Base-by-base conservation (phyloP, 2,329 filamentous ascomycete species). In the Sphaerostilbella broomeana region DNA sequence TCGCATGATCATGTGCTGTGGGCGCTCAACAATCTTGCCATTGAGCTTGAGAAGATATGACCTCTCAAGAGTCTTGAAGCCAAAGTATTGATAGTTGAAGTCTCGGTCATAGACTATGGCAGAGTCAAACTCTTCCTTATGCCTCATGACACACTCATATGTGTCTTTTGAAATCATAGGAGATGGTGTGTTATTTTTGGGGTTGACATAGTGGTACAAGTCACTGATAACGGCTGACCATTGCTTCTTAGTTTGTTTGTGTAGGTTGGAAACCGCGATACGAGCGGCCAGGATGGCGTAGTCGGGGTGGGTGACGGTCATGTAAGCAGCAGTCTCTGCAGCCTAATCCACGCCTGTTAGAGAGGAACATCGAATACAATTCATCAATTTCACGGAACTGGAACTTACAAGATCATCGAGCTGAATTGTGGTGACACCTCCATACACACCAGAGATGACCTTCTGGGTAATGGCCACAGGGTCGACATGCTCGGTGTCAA, bases 171-270 rank as follows among this genome's bases (percentile, higher is more conserved):
- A 88, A 59, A 98, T 97, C 92, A 98, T 98, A 42, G 92, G 90
- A 35, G 89, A 90, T 6, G 74, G 61, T 52, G 74, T 82, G 47
- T 72, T 69, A 65, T 95, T 98, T 70, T 86, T 94, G 47, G 90
- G 88, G 71, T 98, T 98, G 65, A 94, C 72, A 65, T 95, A 98
- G 71, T 92, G 77, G 70, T 90, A 95, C 28, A 98, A 79, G 57
- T 98, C 92, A 55, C 79, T 82, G 54, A 98, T 77, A 44, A 98
- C 92, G 35, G 86, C 74, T n/a, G 92, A 97, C 73, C 94, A 98
- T 63, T 97, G 90, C 76, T 98, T 98, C 79, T 97, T 97, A 50
- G 92, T 98, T 76, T 98, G 92, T 72, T 98, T 98, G 81, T 98
- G 92, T 44, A 98, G 84, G 72, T 98, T 98, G 59, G 92, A 98